A percentile compares a stretch with the other conserved stretches of the same genome.
These are phyloP conservation scores for Pseudogymnoascus sp. DNA, from an alignment of 2,329 filamentous ascomycete species.

Conservation along the genomic window DNA sequence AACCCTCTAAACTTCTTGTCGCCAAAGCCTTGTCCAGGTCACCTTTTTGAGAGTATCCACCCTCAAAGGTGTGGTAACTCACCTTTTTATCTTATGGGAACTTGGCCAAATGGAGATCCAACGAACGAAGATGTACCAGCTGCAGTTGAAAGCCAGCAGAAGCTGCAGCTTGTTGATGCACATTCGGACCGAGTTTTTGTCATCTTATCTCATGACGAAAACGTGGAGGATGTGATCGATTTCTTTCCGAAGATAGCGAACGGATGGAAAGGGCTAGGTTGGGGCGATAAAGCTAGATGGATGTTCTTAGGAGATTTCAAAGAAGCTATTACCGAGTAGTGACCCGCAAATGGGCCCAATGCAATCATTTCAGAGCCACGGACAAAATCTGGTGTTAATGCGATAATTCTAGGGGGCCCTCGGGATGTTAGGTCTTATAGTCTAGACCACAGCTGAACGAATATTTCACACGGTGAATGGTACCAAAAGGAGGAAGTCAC, in stretches of 20 bases:
- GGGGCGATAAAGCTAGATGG: slow-evolving; percentile 38
- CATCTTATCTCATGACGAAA: slow-evolving; percentile 39
- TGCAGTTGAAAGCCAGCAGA: neutral
- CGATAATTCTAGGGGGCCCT: neutral
- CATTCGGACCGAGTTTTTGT: slow-evolving; percentile 33
- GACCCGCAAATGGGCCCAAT: neutral
- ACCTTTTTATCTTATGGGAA: slow-evolving; percentile 22
- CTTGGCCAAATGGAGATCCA: neutral
- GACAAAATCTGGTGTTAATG: neutral
- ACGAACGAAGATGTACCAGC: neutral
- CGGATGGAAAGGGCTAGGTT: slow-evolving; percentile 37
- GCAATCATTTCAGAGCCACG: neutral
- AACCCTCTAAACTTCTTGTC: slow-evolving; percentile 29
- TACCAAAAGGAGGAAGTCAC: neutral
- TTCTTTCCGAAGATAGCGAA: slow-evolving; percentile 43
- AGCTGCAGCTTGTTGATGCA: neutral
- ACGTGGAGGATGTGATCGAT: slow-evolving; percentile 34
- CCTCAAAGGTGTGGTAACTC: slow-evolving; percentile 22
- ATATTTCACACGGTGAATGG: neutral
- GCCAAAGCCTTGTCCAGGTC: slow-evolving; percentile 33
- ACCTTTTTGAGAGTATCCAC: slow-evolving; percentile 31
- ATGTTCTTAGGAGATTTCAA: slow-evolving; percentile 43
- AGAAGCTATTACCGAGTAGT: slow-evolving; percentile 27
- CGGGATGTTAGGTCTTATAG: neutral
- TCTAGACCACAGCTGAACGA: neutral